phyloP scores from a whole-genome alignment of 2,329 filamentous ascomycete species.

The Madurella fahalii region DNA sequence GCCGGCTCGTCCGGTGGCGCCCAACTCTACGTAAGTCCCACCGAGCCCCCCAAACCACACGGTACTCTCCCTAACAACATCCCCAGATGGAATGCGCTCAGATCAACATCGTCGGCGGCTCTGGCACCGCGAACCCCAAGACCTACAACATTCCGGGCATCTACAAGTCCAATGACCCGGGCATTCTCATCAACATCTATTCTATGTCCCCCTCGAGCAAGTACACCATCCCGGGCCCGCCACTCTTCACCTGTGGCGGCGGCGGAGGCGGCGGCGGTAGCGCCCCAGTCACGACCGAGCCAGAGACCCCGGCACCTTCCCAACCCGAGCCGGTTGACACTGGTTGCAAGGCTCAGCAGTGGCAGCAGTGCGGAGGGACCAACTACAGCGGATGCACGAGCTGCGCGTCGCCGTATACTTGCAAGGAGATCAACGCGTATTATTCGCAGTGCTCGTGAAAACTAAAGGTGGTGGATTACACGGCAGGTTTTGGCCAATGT shows the following conservation, averaged over 20 bases:
- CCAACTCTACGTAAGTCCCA: constrained; percentile 36
- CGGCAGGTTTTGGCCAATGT: background rate
- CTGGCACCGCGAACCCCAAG: constrained; percentile 29
- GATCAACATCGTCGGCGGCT: constrained; percentile 36
- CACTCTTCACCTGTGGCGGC: constrained; percentile 23
- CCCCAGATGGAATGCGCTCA: constrained; percentile 43
- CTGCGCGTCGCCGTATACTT: constrained; percentile 19
- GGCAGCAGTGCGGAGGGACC: constrained; percentile 23
- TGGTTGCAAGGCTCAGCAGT: constrained; percentile 18
- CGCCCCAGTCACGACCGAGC: background rate
- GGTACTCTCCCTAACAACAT: background rate
- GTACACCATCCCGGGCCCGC: constrained; percentile 32
- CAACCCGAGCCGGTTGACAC: constrained; percentile 1
- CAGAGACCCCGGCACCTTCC: background rate
- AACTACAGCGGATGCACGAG: constrained; percentile 21
- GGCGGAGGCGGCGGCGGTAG: background rate
- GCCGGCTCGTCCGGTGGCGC: constrained; percentile 37
- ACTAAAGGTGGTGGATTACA: background rate
- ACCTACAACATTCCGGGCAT: constrained; percentile 38
- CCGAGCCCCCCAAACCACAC: background rate
- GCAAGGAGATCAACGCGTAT: constrained; percentile 23
- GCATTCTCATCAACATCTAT: constrained; percentile 38
- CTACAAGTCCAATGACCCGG: constrained; percentile 36
- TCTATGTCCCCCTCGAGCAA: constrained; percentile 29
- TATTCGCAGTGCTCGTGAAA: constrained; percentile 24